Evolutionary conservation across 805 yeast genomes (phyloP), one percentile per base, ranked within the genome.

Genomic region (Lachancea cidri): DNA sequence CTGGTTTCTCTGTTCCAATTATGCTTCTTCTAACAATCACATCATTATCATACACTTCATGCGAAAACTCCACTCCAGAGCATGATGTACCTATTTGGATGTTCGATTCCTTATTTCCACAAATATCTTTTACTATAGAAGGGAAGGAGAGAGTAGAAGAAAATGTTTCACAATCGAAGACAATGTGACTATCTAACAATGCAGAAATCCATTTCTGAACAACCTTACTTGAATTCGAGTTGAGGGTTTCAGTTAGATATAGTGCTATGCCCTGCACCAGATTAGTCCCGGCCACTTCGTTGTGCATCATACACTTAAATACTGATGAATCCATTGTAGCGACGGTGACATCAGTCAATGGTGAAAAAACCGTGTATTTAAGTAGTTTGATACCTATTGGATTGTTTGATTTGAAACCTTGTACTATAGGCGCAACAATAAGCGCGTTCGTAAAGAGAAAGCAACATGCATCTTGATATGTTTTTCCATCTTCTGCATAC

Each of bases 121-220:
- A 25, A 6, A 8, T 5, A 17, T 25, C 9, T 24, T 15, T 22
- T 5, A 47, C 41, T 35, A 50, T 52, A 8, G 47, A 47, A 7
- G 49, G 46, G 7, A 41, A 44, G 2, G 54, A 37, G 9, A 56
- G 29, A 9, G 57, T 44, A 20, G 50, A 48, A 1, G 60, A 50
- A 35, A 35, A 42, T 14, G 45, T 39, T 15, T 29, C 18, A 34
- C 43, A 39, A 16, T 33, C 35, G 13, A 45, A 40, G 5, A 30
- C 22, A n/a, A 39, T 25, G 8, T 29, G 38, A 14, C 15, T 17
- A 40, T 67, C 64, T 31, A 69, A 55, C 7, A 69, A 38, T 0
- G 63, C 72, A 1, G 71, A 58, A 11, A 66, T 61, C 73, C 73
- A 69, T 50, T 68, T 68, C 48, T 67, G 65, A 27, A 67, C 47